A percentile compares a stretch with the other conserved stretches of the same genome.
Conservation (phyloP, 2,329 filamentous ascomycete genomes). For the Stachybotrys echinatus region DNA sequence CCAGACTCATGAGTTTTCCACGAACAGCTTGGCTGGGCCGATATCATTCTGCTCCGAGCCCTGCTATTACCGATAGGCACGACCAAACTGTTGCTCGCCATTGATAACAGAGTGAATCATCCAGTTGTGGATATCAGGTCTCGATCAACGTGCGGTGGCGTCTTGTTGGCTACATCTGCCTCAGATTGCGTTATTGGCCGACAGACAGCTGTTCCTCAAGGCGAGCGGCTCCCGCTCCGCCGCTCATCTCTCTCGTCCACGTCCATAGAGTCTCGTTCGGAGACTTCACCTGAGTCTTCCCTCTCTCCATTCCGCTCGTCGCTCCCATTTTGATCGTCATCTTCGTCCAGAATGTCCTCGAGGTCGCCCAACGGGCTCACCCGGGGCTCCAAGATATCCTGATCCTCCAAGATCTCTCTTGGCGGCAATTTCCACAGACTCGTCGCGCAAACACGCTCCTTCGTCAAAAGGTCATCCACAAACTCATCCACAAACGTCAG, state of each 20-base stretch:
- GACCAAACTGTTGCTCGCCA: no score
- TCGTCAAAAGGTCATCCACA: slow-evolving; percentile 83
- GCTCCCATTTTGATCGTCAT: slow-evolving; percentile 34
- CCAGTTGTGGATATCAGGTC: no score
- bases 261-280: slow-evolving; percentile 32
- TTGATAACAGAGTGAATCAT: no score
- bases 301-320: slow-evolving; percentile 18
- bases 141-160: no score
- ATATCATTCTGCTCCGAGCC: no score
- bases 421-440: slow-evolving; percentile 88
- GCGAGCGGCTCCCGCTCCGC: slow-evolving; percentile 17
- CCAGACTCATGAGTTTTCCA: no score
- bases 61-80: no score
- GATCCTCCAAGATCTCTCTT: slow-evolving; percentile 76
- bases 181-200: neutral
- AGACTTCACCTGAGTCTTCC: slow-evolving; percentile 36
- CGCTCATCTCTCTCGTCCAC: slow-evolving; percentile 25
- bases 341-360: slow-evolving; percentile 63
- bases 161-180: no score
- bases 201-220: slow-evolving; percentile 10
- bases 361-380: slow-evolving; percentile 78
- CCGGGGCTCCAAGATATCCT: slow-evolving; percentile 80
- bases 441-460: slow-evolving; percentile 86
- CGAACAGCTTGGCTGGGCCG: no score
- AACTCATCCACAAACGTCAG: slow-evolving; percentile 88